Conservation (phyloP, 441 rosid genomes). For the Gossypium schwendimanii region DNA sequence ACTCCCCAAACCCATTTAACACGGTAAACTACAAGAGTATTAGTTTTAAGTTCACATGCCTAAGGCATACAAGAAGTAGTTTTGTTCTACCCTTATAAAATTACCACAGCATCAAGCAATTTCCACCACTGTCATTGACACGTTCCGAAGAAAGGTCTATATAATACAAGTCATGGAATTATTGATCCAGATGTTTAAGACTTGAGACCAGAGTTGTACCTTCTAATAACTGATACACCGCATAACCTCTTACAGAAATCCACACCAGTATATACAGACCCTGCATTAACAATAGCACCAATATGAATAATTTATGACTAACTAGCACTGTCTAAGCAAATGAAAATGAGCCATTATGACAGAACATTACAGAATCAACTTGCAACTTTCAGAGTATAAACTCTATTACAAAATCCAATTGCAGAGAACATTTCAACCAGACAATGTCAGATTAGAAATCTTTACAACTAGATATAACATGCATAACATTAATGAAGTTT, state of each 20-base stretch:
- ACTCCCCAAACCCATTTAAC: not conserved
- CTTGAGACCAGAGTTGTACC: constrained; percentile 38
- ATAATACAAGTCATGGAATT: not conserved
- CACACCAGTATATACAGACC: constrained; percentile 89
- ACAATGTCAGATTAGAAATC: not conserved
- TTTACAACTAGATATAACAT: not conserved
- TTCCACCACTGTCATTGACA: not conserved
- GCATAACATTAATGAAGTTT: not conserved
- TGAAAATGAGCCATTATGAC: not conserved
- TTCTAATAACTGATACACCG: constrained; percentile 90
- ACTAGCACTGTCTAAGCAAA: not conserved
- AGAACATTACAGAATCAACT: not conserved
- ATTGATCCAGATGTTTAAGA: not conserved
- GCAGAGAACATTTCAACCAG: not conserved
- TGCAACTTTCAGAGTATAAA: constrained; percentile 11
- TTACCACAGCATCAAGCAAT: not conserved
- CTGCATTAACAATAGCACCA: constrained; percentile 32
- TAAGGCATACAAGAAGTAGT: not conserved
- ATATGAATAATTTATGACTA: not conserved
- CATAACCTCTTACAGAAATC: constrained; percentile 95
- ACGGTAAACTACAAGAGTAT: not conserved
- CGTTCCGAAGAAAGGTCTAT: not conserved
- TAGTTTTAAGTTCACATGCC: not conserved
- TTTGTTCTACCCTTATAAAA: not conserved
- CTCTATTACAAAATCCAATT: not conserved